These are phyloP conservation scores for Endoconidiophora polonica DNA, from an alignment of 2,329 filamentous ascomycete genomes.

Conservation along the genomic window DNA sequence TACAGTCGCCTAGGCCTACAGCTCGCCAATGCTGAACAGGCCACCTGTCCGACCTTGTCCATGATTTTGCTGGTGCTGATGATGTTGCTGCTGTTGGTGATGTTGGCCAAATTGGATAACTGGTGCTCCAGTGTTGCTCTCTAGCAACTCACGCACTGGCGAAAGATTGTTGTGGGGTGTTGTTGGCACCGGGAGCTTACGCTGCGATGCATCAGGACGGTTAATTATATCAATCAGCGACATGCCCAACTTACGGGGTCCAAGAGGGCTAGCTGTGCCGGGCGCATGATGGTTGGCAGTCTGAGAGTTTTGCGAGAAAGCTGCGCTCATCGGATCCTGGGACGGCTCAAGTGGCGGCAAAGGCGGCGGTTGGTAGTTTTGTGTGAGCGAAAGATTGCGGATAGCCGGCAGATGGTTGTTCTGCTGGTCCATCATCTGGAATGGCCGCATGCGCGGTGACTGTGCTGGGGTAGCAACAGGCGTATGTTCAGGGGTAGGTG, in stretches of 20 bases:
- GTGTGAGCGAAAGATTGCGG: constrained; percentile 40
- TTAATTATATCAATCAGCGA: constrained; percentile 88
- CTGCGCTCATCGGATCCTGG: constrained; percentile 8
- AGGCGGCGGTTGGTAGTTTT: constrained; percentile 37
- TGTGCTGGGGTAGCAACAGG: constrained; percentile 93
- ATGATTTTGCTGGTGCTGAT: constrained; percentile 3
- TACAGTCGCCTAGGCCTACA: background rate
- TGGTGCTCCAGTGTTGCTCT: constrained; percentile 48
- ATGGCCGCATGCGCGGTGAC: constrained; percentile 75
- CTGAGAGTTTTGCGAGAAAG: constrained; percentile 27
- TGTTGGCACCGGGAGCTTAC: constrained; percentile 82
- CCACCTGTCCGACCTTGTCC: background rate
- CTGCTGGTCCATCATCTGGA: constrained; percentile 32
- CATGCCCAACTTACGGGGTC: constrained; percentile 43
- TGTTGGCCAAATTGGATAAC: constrained; percentile 61
- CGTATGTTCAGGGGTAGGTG: constrained; percentile 93
- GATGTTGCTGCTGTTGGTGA: constrained; percentile 51
- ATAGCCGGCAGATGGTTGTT: constrained; percentile 74
- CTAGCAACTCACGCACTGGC: constrained; percentile 69
- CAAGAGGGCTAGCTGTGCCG: constrained; percentile 27
- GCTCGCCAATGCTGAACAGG: background rate
- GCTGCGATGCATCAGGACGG: constrained; percentile 67
- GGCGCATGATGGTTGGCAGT: constrained; percentile 24
- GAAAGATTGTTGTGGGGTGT: constrained; percentile 47
- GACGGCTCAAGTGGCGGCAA: constrained; percentile 40